Base-by-base conservation (phyloP, 2,329 filamentous ascomycete genomes). In the Xylaria polymorpha region DNA sequence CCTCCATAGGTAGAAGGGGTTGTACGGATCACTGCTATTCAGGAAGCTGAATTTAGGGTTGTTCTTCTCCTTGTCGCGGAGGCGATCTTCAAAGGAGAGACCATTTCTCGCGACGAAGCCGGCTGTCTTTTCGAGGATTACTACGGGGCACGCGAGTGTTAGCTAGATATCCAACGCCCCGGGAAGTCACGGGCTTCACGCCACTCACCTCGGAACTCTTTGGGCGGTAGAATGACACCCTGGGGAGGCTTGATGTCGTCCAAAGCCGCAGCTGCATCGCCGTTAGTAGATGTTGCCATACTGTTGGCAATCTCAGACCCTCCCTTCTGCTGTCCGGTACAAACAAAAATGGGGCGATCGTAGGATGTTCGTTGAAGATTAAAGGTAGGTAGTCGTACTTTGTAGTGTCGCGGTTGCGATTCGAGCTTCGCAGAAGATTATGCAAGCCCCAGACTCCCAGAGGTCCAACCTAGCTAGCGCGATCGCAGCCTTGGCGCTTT, bases 11-110 rank as follows among this genome's bases (percentile, higher is more conserved):
- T 98, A 99, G 82, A 92, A 99, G 9, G 91, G 85, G 72, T 94
- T 88, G 82, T 98, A 99, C 2, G 94, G 87, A 81, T 99, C 95
- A 74, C 88, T 86, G 18, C 87, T 84, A 76, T 88, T 90, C 37
- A 99, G 83, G 80, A 98, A 99, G 76, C 91, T 93, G 80, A 98
- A 96, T 78, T 97, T 97, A n/a, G 93, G 88, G 77, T 97, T 96
- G 73, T 86, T 86, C 75, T 88, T 88, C 79, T 97, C 92, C 81
- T 96, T 97, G 73, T 94, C 90, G 76, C 93, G 91, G 74, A 99
- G 92, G 74, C 92, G 90, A 75, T 94, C 91, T 74, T 97, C 92
- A 77, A 97, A 94, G 8, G 89, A 84, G 50, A 85, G 79, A 25
- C 89, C 89, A 75, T 90, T 90, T 71, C 89, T 84, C 73, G 91